phyloP scores from a whole-genome alignment of 2,329 filamentous ascomycete species.

The Xylariomycetidae sp. region DNA sequence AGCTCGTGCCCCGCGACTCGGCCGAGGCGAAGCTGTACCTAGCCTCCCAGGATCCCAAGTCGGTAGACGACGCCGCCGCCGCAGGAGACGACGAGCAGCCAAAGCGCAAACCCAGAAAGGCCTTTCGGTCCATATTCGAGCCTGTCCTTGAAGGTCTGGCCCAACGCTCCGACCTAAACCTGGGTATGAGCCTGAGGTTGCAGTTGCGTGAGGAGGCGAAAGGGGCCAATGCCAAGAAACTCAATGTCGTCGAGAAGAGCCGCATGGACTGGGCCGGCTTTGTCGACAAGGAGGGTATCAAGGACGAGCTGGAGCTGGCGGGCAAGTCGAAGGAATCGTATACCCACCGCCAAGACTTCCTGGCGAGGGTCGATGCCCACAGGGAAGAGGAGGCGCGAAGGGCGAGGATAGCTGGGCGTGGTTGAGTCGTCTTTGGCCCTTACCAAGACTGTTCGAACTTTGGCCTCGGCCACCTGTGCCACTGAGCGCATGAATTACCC shows the following conservation, averaged over 20 bases:
- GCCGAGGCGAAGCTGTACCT: slow-evolving; percentile 63
- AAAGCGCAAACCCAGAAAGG: slow-evolving; percentile 46
- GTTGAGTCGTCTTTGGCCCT: too few species aligned
- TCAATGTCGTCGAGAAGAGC: slow-evolving; percentile 69
- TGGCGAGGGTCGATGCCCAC: slow-evolving; percentile 59
- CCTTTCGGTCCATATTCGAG: slow-evolving; percentile 60
- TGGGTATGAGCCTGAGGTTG: slow-evolving; percentile 47
- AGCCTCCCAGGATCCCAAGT: slow-evolving; percentile 40
- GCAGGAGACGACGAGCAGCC: slow-evolving; percentile 25
- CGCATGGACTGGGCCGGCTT: slow-evolving; percentile 70
- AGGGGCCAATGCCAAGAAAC: slow-evolving; percentile 53
- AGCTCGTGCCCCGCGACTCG: slow-evolving; percentile 59
- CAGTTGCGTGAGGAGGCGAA: slow-evolving; percentile 38
- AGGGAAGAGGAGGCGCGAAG: slow-evolving; percentile 57
- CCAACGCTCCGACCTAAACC: slow-evolving; percentile 52
- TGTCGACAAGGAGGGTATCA: slow-evolving; percentile 66
- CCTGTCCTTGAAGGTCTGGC: slow-evolving; percentile 41
- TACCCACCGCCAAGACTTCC: slow-evolving; percentile 58
- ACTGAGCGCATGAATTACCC: too few species aligned
- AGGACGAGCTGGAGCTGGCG: slow-evolving; percentile 62
- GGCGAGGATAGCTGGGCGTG: slow-evolving; percentile 44
- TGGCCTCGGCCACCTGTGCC: too few species aligned
- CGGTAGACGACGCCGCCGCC: slow-evolving; percentile 16
- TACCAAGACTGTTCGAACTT: too few species aligned
- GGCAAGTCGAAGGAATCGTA: slow-evolving; percentile 63